Evolutionary conservation across 768 basidiomycete genomes (phyloP), one percentile per base, ranked within the genome.

Genomic region (Rhizopogon roseolus): DNA sequence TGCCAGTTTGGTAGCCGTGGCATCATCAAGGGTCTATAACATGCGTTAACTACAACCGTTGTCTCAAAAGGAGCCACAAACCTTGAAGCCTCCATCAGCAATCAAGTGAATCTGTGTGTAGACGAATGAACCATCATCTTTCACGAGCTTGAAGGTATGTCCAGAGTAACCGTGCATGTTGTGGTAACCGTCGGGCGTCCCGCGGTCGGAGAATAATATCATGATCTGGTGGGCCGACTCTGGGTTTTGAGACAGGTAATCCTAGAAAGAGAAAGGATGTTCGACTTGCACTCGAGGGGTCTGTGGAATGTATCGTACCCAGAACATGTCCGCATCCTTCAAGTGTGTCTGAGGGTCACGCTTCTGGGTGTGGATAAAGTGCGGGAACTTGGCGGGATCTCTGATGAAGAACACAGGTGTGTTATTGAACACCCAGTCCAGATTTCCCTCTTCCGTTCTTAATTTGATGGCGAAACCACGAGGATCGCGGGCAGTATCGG

Each of bases 341-440:
- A 95, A 71, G 71, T 98, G 90, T 7, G 93, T 95, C 66, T 92
- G 90, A 14, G 95, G 95, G 69, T 92, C 81, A 58, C 88, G 82
- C 76, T 94, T 94, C 67, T 91, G 89, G 28, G 92, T 92, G 76
- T 98, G 95, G 61, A 96, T 90, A 71, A 97, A 86, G 74, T 97
- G 91, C 42, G 90, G 86, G 80, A 96, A 97, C 71, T 93, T 86
- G 71, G 87, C 80, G 13, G 89, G 82, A 68, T 95, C 85, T 60
- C 86, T 82, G 69, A 97, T 82, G 76, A 92, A 88, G 82, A 94
- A 93, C 60, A 95, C 80, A 44, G 94, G 92, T 13, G 90, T 92
- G 75, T 93, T 93, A 75, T 93, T 91, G 83, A 87, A 82, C 63
- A 94, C 94, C 80, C 89, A 89, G 68, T 97, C 94, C 71, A 84